These are phyloP conservation scores for Chaetomium fimeti DNA, from an alignment of 495 filamentous ascomycete species.

Conservation along the genomic window DNA sequence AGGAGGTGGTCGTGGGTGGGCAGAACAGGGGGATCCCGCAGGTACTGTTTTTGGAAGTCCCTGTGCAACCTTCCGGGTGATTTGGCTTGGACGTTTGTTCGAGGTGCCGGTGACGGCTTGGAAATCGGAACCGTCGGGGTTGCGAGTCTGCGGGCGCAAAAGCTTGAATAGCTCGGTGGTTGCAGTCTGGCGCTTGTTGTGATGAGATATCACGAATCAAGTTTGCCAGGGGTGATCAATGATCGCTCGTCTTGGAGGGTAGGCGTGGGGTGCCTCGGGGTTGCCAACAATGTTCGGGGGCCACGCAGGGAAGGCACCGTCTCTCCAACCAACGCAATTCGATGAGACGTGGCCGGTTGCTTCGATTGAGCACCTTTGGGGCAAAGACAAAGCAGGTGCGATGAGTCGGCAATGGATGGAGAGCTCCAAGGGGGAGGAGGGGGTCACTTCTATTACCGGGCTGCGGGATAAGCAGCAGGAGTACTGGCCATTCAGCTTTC, in stretches of 20 bases:
- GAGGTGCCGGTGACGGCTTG: conserved; percentile 25
- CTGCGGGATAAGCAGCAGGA: conserved; percentile 33
- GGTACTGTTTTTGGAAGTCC: conserved; percentile 42
- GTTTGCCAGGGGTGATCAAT: not conserved
- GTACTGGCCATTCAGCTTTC: conserved; percentile 35
- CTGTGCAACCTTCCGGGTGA: conserved; percentile 36
- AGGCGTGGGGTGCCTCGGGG: conserved; percentile 9
- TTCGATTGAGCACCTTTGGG: not conserved
- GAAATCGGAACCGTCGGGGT: conserved; percentile 32
- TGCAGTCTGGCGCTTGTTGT: conserved; percentile 1
- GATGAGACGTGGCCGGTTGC: conserved; percentile 20
- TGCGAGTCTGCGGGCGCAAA: conserved; percentile 19
- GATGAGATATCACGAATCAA: not conserved
- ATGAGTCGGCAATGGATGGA: not conserved
- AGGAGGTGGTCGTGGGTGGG: conserved; percentile 33
- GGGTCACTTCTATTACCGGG: conserved; percentile 27
- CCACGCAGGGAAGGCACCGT: conserved; percentile 21
- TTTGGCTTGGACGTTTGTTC: conserved; percentile 26
- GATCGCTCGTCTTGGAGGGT: not conserved
- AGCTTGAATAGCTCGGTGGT: conserved; percentile 11
- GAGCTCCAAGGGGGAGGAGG: conserved; percentile 12
- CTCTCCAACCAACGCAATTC: conserved; percentile 13
- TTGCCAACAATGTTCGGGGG: conserved; percentile 12
- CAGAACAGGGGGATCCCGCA: conserved; percentile 33
- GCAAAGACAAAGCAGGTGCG: not conserved